Conservation (phyloP, 2,329 filamentous ascomycete genomes). For the Emergomyces africanus region DNA sequence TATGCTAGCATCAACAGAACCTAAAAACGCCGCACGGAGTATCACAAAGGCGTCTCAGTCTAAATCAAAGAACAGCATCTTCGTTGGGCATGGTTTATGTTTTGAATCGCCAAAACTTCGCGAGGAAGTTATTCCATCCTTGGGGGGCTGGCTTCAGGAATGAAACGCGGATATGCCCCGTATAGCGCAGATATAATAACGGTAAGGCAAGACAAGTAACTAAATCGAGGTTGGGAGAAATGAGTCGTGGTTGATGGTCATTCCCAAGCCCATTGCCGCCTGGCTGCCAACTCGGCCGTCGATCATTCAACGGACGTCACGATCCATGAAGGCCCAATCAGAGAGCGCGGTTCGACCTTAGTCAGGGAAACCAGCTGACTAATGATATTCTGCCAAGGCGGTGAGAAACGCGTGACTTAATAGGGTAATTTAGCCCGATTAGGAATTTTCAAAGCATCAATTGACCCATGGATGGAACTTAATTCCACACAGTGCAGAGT, state of each 20-base stretch:
- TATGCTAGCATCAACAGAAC: not conserved
- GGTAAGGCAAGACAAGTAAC: too few relatives aligned
- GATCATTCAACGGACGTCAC: conserved; percentile 5
- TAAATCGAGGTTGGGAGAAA: not conserved
- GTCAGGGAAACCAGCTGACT: not conserved
- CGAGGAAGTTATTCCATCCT: not conserved
- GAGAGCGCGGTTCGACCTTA: not conserved
- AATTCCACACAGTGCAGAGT: not conserved
- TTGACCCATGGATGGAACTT: not conserved
- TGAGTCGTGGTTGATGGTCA: not conserved
- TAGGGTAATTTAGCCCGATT: not conserved
- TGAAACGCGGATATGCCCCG: not conserved
- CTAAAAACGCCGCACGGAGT: not conserved
- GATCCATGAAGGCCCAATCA: conserved; percentile 3
- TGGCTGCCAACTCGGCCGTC: not conserved
- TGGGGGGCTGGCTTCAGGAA: not conserved
- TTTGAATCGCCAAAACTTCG: not conserved
- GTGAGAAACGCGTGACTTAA: conserved; percentile 2
- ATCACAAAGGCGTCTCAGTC: not conserved
- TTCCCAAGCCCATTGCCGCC: not conserved
- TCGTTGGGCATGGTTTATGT: not conserved
- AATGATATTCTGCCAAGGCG: conserved; percentile 2
- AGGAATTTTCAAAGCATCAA: not conserved
- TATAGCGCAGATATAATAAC: not conserved
- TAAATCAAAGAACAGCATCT: not conserved